Percentiles rank a stretch among this genome's conserved stretches.
Conservation (phyloP, 2,329 filamentous ascomycete species). For the Penicillium hordei region DNA sequence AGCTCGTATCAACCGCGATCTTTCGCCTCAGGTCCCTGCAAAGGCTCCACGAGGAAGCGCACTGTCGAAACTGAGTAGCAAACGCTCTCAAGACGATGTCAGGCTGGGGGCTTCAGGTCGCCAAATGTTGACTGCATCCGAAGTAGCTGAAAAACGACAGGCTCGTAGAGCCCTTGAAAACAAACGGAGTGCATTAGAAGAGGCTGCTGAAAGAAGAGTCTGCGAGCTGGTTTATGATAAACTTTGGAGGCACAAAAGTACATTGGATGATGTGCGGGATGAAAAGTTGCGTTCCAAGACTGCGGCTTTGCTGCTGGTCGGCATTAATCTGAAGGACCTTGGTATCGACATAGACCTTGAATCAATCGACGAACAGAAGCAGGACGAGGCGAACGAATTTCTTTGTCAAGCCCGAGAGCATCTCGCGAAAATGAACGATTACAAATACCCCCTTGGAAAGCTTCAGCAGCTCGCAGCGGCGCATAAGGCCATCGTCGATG, state of each 20-base stretch:
- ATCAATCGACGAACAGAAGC: conserved; percentile 56
- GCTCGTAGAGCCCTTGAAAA: conserved; percentile 75
- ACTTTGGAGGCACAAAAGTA: conserved; percentile 87
- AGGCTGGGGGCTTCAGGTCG: conserved; percentile 55
- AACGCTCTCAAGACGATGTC: conserved; percentile 35
- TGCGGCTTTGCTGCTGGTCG: conserved; percentile 83
- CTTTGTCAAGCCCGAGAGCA: conserved; percentile 70
- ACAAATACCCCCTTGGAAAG: conserved; percentile 86
- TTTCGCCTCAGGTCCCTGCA: conserved; percentile 58
- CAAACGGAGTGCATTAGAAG: conserved; percentile 76
- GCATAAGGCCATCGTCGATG: conserved; percentile 93
- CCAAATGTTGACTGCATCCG: conserved; percentile 87
- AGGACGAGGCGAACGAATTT: conserved; percentile 69
- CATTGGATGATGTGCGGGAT: conserved; percentile 91
- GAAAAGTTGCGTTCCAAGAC: conserved; percentile 94
- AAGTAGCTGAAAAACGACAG: conserved; percentile 76
- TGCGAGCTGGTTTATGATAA: conserved; percentile 83
- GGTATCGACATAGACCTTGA: conserved; percentile 67
- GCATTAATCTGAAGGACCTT: conserved; percentile 82
- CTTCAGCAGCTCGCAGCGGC: conserved; percentile 82
- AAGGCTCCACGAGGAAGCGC: conserved; percentile 57
- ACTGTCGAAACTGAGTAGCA: conserved; percentile 55
- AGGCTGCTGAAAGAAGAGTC: conserved; percentile 82
- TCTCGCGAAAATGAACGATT: conserved; percentile 78
- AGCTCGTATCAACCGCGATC: conserved; percentile 69